phyloP scores from a whole-genome alignment of 495 filamentous ascomycete species.

The Penicillium simplicissimum region DNA sequence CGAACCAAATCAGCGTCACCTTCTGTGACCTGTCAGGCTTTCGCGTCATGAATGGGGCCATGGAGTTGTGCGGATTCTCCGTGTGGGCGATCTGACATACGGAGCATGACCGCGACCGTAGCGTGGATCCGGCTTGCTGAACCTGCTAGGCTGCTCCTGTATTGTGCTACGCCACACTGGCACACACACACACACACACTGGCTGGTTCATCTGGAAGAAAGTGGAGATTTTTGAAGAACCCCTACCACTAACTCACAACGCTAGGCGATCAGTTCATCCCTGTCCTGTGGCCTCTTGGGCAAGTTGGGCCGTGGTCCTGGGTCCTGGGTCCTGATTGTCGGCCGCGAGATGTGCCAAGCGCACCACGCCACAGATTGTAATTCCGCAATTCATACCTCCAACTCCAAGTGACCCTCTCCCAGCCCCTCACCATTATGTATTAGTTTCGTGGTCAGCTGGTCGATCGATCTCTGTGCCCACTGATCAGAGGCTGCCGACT shows the following conservation, averaged over 20 bases:
- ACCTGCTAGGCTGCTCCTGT: too few relatives aligned
- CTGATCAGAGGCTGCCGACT: conserved; percentile 25
- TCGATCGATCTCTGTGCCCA: conserved; percentile 30
- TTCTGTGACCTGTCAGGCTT: background rate
- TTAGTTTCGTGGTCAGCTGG: conserved; percentile 11
- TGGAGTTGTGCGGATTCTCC: conserved; percentile 21
- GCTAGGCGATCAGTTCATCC: conserved; percentile 25
- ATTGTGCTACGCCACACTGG: background rate
- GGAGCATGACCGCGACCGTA: conserved; percentile 18
- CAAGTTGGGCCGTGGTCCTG: too few relatives aligned
- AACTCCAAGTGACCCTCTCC: conserved; percentile 1
- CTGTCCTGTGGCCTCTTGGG: conserved; percentile 10
- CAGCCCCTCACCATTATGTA: conserved; percentile 9
- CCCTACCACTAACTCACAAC: conserved; percentile 3
- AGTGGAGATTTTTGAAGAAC: conserved; percentile 32
- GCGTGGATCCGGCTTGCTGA: conserved; percentile 14
- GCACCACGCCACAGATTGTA: conserved; percentile 12
- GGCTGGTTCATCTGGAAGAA: conserved; percentile 28
- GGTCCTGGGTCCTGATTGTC: background rate
- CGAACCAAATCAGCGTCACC: background rate
- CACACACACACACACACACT: conserved; percentile 5
- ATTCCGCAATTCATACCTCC: conserved; percentile 7
- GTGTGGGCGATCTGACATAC: conserved; percentile 29
- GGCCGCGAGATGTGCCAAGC: conserved; percentile 5
- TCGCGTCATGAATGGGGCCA: conserved; percentile 14